Base-by-base conservation (phyloP, 1,284 basidiomycete species). In the Ceratobasidium sp. region DNA sequence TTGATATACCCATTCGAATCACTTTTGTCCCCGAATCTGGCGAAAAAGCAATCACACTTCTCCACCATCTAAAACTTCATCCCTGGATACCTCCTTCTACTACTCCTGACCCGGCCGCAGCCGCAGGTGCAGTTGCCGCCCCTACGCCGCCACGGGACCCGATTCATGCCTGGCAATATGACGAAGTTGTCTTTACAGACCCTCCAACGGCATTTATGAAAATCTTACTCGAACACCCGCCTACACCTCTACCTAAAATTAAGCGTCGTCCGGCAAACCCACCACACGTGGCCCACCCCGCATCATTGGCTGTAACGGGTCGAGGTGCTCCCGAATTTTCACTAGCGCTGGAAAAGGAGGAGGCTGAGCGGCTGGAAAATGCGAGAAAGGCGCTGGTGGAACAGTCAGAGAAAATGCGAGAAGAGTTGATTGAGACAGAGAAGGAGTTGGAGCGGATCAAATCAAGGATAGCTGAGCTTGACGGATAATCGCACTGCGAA, bases 101-200 rank as follows among this genome's bases (percentile, higher is more conserved):
- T 23, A 58, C 58, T 2, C 71, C 78, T 9, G 72, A 77, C 1
- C 65, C 74, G 21, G 72, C 73, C 1, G 71, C 74, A 5, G 74
- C 74, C n/a, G 73, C 76, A 16, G 73, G 69, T 21, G 74, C 73
- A 6, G 23, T 67, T 6, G 36, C 91, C 1, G 59, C 76, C 0
- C 30, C 70, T 12, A 74, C 78, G 12, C 77, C 75, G 5, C 55
- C 26, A 16, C 78, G 76, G 18, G 79, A 80, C 21, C 82, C 84
- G 0, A 93, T 98, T n/a, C 93, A 98, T 80, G 94, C 95, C 0
- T 99, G 97, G 97, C 96, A 98, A 79, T 99, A 99, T 82, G 97
- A 99, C 80, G 97, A 99, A 77, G 88, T 99, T 74, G 94, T 99
- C 58, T 99, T 99, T 82, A 89, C 90, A 76, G 97, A 99, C 78